Evolutionary conservation across 345 rosid species (phyloP).

Genomic region (Cochlearia excelsa): DNA sequence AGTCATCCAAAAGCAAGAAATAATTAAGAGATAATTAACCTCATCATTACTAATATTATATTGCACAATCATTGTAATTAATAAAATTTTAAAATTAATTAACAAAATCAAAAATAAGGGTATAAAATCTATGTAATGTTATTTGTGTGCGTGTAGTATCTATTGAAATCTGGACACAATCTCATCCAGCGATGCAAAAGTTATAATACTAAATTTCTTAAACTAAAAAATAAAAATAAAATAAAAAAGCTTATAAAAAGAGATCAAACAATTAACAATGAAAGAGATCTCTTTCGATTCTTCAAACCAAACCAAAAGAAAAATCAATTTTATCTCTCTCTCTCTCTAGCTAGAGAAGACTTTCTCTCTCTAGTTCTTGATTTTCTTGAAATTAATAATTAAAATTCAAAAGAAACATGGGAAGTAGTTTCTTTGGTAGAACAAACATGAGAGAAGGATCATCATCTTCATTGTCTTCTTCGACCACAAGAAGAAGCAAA

Average conservation of each 20-base stretch:
- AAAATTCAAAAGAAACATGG: slow-evolving; percentile 44
- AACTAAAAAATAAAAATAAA: neutral
- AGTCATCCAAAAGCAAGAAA: slow-evolving; percentile 28
- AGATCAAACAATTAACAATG: slow-evolving; percentile 26
- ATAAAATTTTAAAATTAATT: slow-evolving; percentile 13
- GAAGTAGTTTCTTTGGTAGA: slow-evolving; percentile 69
- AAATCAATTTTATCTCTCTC: neutral
- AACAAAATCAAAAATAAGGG: slow-evolving; percentile 34
- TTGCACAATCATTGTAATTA: slow-evolving; percentile 30
- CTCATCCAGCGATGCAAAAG: slow-evolving; percentile 95
- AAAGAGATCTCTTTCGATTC: slow-evolving; percentile 45
- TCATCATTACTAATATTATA: slow-evolving; percentile 16
- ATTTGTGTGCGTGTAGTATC: slow-evolving; percentile 43
- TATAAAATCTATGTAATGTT: slow-evolving; percentile 65
- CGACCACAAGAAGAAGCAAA: slow-evolving; percentile 75
- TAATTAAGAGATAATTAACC: slow-evolving; percentile 8
- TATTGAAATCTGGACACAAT: slow-evolving; percentile 70
- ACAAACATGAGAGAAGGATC: slow-evolving; percentile 49
- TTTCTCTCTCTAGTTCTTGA: slow-evolving; percentile 29
- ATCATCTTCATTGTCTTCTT: slow-evolving; percentile 31
- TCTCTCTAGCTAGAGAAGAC: slow-evolving; percentile 19
- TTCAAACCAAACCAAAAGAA: slow-evolving; percentile 24
- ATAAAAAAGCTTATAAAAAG: slow-evolving; percentile 18
- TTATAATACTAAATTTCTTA: slow-evolving; percentile 44
- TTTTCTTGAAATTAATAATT: slow-evolving; percentile 4